Conservation (phyloP, 73 alveolate species). For the Paramecium sexaurelia region DNA sequence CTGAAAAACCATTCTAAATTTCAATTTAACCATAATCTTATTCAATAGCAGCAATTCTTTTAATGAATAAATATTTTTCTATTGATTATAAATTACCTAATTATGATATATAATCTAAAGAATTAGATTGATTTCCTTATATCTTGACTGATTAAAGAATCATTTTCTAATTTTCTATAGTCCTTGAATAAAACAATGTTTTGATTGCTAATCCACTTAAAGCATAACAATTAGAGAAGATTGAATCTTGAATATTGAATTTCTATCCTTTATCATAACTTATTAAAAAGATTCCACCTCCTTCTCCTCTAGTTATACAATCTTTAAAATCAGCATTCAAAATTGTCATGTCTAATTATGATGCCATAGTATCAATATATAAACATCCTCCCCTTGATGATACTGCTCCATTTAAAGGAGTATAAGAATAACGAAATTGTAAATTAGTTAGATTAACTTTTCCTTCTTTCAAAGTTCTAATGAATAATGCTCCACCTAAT, state of each 20-base stretch:
- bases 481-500: not conserved
- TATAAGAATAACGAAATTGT: not conserved
- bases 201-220: not conserved
- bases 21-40: not conserved
- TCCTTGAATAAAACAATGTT: not conserved
- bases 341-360: not conserved
- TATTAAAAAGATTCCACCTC: not conserved
- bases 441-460: not conserved
- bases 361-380: not conserved
- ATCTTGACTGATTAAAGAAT: not conserved
- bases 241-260: not conserved
- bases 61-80: not conserved
- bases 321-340: not conserved
- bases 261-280: not conserved
- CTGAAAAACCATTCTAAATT: not conserved
- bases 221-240: not conserved
- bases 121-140: not conserved
- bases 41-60: not conserved
- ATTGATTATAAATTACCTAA: not conserved
- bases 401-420: conserved; percentile 1
- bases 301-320: not conserved
- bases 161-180: not conserved
- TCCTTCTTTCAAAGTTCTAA: not conserved
- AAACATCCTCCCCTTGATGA: conserved; percentile 10
- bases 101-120: not conserved